Evolutionary conservation across 2,329 filamentous ascomycete genomes (phyloP).

Genomic region (Didymella keratinophila): DNA sequence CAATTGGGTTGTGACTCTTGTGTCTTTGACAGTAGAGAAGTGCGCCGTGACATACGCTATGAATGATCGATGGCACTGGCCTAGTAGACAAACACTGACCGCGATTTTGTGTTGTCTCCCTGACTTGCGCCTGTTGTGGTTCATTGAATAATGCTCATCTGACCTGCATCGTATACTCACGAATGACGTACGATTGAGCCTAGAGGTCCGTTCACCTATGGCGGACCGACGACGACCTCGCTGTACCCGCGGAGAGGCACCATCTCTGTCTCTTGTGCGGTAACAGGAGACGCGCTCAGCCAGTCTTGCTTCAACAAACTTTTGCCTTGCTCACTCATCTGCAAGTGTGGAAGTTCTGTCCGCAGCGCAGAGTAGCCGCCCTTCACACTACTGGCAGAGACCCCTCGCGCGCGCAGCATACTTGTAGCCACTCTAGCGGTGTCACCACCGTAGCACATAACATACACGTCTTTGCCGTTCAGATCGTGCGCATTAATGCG

Average conservation of each 20-base stretch:
- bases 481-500: conserved; percentile 31
- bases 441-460: conserved; percentile 32
- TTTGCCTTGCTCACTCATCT: conserved; percentile 17
- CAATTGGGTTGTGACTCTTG: neutral
- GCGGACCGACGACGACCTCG: conserved; percentile 11
- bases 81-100: neutral
- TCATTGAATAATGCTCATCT: neutral
- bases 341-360: conserved; percentile 23
- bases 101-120: neutral
- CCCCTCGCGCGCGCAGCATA: conserved; percentile 27
- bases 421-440: conserved; percentile 33
- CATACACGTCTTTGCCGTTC: conserved; percentile 26
- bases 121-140: neutral
- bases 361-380: conserved; percentile 26
- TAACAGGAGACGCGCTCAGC: neutral
- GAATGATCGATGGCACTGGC: neutral
- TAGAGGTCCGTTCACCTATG: neutral
- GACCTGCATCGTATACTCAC: neutral
- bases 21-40: neutral
- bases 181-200: too few species aligned
- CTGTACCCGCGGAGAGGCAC: neutral
- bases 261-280: neutral
- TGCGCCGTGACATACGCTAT: neutral
- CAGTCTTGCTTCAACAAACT: conserved; percentile 6
- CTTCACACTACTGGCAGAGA: conserved; percentile 28